phyloP scores from a whole-genome alignment of 495 filamentous ascomycete genomes.

The Lophium mytilinum region DNA sequence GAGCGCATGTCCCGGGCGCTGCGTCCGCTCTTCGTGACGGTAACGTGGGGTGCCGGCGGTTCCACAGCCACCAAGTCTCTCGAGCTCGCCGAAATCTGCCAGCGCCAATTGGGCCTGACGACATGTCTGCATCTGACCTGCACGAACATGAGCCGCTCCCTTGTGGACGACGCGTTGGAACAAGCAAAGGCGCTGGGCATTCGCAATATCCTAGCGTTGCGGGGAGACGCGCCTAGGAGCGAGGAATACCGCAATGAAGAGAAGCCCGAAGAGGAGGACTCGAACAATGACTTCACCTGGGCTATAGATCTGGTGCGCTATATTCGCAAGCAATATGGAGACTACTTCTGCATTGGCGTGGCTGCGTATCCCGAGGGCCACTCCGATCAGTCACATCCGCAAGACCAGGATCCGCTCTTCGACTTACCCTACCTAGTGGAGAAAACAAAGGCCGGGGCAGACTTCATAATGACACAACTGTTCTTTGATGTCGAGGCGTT shows the following conservation, averaged over 20 bases:
- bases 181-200: constrained; percentile 90
- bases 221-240: constrained; percentile 86
- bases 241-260: constrained; percentile 65
- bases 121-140: constrained; percentile 96
- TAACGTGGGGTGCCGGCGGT: constrained; percentile 96
- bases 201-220: constrained; percentile 84
- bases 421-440: constrained; percentile 88
- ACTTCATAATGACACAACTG: constrained; percentile 99
- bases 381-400: constrained; percentile 76
- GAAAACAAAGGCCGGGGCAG: constrained; percentile 84
- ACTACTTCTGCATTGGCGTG: constrained; percentile 96
- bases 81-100: constrained; percentile 91
- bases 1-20: constrained; percentile 90
- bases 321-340: constrained; percentile 73
- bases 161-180: constrained; percentile 84
- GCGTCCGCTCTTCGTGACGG: constrained; percentile 87
- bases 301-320: constrained; percentile 87
- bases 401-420: constrained; percentile 65
- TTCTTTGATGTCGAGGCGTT: constrained; percentile 89
- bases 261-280: constrained; percentile 47
- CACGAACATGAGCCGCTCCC: constrained; percentile 85
- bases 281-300: constrained; percentile 77
- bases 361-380: constrained; percentile 95
- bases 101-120: constrained; percentile 80
- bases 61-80: constrained; percentile 83